A percentile compares a stretch with the other conserved stretches of the same genome.
Evolutionary conservation across 257 asterid genomes (phyloP).

Genomic region (Gynochthodes officinalis): DNA sequence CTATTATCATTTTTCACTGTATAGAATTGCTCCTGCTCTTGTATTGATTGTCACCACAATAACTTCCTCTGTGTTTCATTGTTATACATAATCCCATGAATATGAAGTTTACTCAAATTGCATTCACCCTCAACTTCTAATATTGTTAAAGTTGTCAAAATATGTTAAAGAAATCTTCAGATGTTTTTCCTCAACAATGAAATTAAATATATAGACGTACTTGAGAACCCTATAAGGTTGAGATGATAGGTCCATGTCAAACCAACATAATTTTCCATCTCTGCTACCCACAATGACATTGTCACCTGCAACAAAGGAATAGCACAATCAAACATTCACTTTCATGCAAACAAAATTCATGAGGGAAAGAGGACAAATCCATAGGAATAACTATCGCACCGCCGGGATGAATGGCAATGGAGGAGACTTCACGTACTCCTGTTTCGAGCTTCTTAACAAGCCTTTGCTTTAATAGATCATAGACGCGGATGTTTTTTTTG

Average conservation of each 20-base stretch:
- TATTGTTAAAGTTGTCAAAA: background rate
- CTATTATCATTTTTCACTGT: background rate
- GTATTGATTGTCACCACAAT: background rate
- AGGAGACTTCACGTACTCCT: constrained; percentile 83
- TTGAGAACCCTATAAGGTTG: constrained; percentile 80
- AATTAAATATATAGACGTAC: constrained; percentile 39
- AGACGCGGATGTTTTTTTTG: constrained; percentile 73
- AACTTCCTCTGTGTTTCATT: background rate
- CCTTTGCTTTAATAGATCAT: constrained; percentile 74
- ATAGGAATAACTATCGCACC: constrained; percentile 42
- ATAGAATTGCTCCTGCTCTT: background rate
- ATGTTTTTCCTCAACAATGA: background rate
- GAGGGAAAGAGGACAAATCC: background rate
- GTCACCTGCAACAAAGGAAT: constrained; percentile 62
- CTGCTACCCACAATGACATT: constrained; percentile 86
- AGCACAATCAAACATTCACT: constrained; percentile 1
- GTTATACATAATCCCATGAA: background rate
- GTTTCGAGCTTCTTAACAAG: constrained; percentile 85
- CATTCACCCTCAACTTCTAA: background rate
- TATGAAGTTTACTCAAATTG: background rate
- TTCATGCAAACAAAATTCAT: background rate
- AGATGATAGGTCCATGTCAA: constrained; percentile 98
- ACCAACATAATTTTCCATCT: constrained; percentile 97
- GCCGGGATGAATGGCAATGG: constrained; percentile 85
- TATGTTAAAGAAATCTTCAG: background rate